A percentile compares a stretch with the other conserved stretches of the same genome.
These are phyloP conservation scores for Pythium phragmiticola DNA, from an alignment of 352 stramenopile genomes.

Conservation along the genomic window DNA sequence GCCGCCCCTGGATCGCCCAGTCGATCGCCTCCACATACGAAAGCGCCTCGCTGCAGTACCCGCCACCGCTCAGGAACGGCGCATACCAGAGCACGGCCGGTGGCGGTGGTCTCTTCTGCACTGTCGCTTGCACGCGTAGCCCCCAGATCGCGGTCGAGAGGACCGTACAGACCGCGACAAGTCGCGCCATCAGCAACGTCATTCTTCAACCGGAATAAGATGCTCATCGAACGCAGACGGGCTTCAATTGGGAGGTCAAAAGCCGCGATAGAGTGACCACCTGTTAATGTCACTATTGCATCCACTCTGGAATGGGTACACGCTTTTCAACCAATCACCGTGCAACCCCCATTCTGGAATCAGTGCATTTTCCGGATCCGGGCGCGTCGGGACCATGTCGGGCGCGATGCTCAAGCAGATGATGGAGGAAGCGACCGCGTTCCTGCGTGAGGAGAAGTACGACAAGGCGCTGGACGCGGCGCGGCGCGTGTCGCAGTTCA, in stretches of 20 bases:
- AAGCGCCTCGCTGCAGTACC: conserved; percentile 92
- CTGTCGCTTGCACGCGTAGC: not conserved
- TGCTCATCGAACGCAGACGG: not conserved
- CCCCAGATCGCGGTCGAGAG: not conserved
- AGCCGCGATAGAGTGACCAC: conserved; percentile 7
- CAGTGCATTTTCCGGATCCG: no score
- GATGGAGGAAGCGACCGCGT: conserved; percentile 68
- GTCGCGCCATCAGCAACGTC: not conserved
- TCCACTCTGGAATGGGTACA: not conserved
- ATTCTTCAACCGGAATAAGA: not conserved
- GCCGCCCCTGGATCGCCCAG: conserved; percentile 31
- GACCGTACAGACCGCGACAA: not conserved
- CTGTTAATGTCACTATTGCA: conserved; percentile 16
- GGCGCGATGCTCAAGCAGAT: conserved; percentile 70
- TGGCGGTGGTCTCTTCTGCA: not conserved
- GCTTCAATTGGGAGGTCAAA: not conserved
- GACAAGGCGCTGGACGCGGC: conserved; percentile 64
- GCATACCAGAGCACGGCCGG: conserved; percentile 85
- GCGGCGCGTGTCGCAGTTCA: conserved; percentile 74
- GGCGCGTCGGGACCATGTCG: conserved; percentile 39
- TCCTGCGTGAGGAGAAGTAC: conserved; percentile 75
- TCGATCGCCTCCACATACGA: conserved; percentile 78
- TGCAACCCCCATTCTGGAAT: no score
- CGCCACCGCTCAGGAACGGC: conserved; percentile 89
- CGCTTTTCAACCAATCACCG: no score